These are phyloP conservation scores for Colletotrichum sp. DNA, from an alignment of 2,329 filamentous ascomycete genomes.

Conservation along the genomic window DNA sequence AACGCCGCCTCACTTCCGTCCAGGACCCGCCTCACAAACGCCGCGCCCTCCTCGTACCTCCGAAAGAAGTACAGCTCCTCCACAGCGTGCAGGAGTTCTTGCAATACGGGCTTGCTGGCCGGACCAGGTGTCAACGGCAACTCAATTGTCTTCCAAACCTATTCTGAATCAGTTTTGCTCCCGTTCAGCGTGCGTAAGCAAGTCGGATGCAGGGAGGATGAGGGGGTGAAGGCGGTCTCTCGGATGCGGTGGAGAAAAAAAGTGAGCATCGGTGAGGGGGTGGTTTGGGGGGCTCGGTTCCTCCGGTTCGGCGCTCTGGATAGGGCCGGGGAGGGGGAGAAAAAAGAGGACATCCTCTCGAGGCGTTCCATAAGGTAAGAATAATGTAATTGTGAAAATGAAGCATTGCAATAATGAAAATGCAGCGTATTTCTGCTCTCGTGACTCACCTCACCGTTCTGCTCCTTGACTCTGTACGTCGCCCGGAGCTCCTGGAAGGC, in stretches of 20 bases:
- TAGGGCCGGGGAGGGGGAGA: background rate
- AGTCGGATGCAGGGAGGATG: background rate
- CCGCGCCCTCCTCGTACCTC: constrained; percentile 49
- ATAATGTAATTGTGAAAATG: background rate
- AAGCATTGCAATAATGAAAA: background rate
- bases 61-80: constrained; percentile 64
- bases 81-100: constrained; percentile 59
- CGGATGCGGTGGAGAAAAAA: background rate
- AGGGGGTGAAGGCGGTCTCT: background rate
- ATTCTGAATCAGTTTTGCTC: background rate
- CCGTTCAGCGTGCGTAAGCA: background rate
- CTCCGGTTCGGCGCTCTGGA: background rate
- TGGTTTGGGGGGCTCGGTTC: background rate
- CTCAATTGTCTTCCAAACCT: constrained; percentile 50
- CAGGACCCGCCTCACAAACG: constrained; percentile 43
- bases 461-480: constrained; percentile 52
- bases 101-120: constrained; percentile 50
- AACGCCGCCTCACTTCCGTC: constrained; percentile 34
- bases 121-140: constrained; percentile 40
- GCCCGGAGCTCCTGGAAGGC: constrained; percentile 52
- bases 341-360: background rate
- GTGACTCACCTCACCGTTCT: constrained; percentile 57
- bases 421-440: background rate
- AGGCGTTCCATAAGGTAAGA: background rate
- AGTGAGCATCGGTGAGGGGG: background rate